Evolutionary conservation across 345 rosid genomes (phyloP).

Genomic region (Bretschneidera sinensis): DNA sequence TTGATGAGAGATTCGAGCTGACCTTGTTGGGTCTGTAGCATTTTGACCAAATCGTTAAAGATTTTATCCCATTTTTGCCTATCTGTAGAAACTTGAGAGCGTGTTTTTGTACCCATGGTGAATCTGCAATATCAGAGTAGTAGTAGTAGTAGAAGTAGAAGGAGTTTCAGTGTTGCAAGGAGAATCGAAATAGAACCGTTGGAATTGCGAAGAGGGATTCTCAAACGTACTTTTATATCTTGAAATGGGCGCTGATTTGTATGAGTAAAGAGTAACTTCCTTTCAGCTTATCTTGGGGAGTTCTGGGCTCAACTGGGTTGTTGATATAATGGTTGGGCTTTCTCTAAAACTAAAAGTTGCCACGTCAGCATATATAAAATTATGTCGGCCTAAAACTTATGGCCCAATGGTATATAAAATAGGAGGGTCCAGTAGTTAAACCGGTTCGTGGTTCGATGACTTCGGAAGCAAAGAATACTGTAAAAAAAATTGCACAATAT

Average conservation of each 20-base stretch:
- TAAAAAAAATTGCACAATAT: too few species aligned
- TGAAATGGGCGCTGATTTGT: neutral
- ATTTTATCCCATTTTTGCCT: constrained; percentile 56
- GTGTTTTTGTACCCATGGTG: constrained; percentile 25
- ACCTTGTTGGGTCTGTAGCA: constrained; percentile 52
- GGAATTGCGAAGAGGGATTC: neutral
- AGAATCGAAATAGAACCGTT: constrained; percentile 22
- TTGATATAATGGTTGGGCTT: too few species aligned
- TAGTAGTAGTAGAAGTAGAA: constrained; percentile 5
- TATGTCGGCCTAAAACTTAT: too few species aligned
- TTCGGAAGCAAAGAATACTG: too few species aligned
- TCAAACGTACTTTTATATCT: constrained; percentile 20
- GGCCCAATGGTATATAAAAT: too few species aligned
- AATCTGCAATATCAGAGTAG: constrained; percentile 7
- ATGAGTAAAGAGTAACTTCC: too few species aligned
- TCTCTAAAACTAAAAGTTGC: too few species aligned
- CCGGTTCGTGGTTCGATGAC: too few species aligned
- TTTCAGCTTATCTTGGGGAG: too few species aligned
- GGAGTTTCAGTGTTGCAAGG: neutral
- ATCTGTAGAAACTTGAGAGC: constrained; percentile 29
- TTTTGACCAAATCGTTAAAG: constrained; percentile 42
- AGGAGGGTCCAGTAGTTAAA: too few species aligned
- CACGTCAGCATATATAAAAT: too few species aligned
- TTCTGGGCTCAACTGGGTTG: too few species aligned
- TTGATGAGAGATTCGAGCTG: constrained; percentile 54